Conservation (phyloP, 208 protist species). For the Crithidia expoeki region DNA sequence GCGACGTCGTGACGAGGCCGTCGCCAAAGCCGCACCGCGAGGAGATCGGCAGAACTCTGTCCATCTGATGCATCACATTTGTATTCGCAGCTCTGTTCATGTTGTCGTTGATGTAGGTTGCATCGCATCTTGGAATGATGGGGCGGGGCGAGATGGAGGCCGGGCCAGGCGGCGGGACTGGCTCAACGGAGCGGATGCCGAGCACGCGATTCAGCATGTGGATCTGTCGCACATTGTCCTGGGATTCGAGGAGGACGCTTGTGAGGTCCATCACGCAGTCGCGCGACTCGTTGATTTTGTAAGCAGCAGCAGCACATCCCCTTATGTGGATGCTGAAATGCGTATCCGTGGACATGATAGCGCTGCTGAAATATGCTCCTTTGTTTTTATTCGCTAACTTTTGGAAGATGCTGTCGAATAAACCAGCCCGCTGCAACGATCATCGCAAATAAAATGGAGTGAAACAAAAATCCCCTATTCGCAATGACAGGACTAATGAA, state of each 20-base stretch:
- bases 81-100: neutral
- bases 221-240: slow-evolving; percentile 35
- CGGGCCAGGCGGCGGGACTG: neutral
- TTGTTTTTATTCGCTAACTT: no score
- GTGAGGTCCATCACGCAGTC: slow-evolving; percentile 22
- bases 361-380: no score
- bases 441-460: no score
- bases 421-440: no score
- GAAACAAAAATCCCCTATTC: no score
- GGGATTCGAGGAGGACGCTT: slow-evolving; percentile 24
- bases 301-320: slow-evolving; percentile 19
- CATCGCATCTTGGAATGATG: neutral
- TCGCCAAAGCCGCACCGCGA: neutral
- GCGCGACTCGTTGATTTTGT: slow-evolving; percentile 10
- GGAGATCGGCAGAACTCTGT: neutral
- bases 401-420: no score
- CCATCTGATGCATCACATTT: slow-evolving; percentile 1
- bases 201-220: slow-evolving; percentile 19
- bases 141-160: neutral
- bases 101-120: neutral
- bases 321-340: slow-evolving; percentile 17
- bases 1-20: neutral
- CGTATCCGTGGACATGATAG: slow-evolving; percentile 11
- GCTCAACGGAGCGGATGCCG: slow-evolving; percentile 1
- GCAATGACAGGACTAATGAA: no score